A percentile compares a stretch with the other conserved stretches of the same genome.
phyloP scores from a whole-genome alignment of 1,284 basidiomycete species.

The Prillingera fragicola region DNA sequence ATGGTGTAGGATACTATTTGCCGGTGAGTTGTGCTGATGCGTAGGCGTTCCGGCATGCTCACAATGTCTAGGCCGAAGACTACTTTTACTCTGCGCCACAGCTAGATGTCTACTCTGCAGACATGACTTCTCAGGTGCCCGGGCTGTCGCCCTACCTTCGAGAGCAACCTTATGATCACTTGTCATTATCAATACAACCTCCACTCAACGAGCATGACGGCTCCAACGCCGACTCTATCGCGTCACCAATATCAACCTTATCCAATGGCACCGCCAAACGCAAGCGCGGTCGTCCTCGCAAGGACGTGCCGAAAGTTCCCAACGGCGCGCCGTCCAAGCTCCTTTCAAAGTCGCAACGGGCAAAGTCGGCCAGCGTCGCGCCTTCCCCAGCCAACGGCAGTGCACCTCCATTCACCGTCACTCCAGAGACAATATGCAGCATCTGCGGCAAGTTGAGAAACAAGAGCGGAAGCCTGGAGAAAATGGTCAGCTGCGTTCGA shows the following conservation, averaged over 20 bases:
- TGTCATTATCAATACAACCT: too few species aligned
- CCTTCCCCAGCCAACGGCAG: background rate
- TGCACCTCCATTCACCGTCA: background rate
- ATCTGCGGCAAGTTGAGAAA: constrained; percentile 41
- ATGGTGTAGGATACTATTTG: constrained; percentile 18
- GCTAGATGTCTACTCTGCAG: background rate
- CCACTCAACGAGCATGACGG: background rate
- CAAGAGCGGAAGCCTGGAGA: constrained; percentile 21
- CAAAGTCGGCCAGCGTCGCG: background rate
- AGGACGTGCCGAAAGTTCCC: constrained; percentile 1
- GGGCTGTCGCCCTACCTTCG: too few species aligned
- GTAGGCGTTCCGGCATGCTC: constrained; percentile 5
- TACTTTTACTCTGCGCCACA: constrained; percentile 15
- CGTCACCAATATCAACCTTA: constrained; percentile 7
- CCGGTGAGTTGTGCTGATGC: constrained; percentile 14
- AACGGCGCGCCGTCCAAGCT: constrained; percentile 11
- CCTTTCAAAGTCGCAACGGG: background rate
- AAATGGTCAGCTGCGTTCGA: constrained; percentile 35
- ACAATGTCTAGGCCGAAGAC: constrained; percentile 9
- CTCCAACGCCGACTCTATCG: background rate
- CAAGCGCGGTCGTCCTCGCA: constrained; percentile 19
- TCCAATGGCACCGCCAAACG: constrained; percentile 13
- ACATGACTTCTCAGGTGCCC: background rate
- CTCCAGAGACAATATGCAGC: constrained; percentile 17
- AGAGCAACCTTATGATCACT: too few species aligned